Evolutionary conservation across 805 yeast species (phyloP).

Genomic region (Barnettozyma sucrosica): DNA sequence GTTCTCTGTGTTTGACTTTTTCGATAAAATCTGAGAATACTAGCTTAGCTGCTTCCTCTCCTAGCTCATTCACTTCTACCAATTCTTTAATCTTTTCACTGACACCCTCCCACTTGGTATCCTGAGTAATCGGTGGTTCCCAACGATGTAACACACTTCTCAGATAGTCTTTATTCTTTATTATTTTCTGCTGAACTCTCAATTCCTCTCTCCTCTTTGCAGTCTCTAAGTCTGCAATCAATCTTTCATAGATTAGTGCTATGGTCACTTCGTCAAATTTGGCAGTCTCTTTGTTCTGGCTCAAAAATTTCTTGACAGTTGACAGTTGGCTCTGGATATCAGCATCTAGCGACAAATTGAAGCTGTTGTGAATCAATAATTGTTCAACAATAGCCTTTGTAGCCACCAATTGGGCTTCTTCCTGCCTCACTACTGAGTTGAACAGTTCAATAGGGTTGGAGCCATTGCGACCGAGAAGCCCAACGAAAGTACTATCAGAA

Average conservation of each 20-base stretch:
- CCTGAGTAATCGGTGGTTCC: conserved; percentile 21
- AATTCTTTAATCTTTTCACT: conserved; percentile 25
- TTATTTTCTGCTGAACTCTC: conserved; percentile 9
- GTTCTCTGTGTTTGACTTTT: conserved; percentile 23
- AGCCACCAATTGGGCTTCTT: conserved; percentile 47
- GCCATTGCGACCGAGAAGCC: conserved; percentile 68
- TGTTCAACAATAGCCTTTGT: conserved; percentile 56
- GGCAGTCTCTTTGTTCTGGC: conserved; percentile 21
- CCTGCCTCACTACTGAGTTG: conserved; percentile 66
- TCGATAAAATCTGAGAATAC: conserved; percentile 32
- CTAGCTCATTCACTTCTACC: conserved; percentile 32
- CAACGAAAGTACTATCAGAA: conserved; percentile 51
- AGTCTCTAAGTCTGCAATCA: conserved; percentile 24
- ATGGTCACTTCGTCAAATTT: conserved; percentile 26
- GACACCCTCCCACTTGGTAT: conserved; percentile 34
- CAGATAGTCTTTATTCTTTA: conserved; percentile 18
- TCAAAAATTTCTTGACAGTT: conserved; percentile 15
- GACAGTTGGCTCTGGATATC: conserved; percentile 12
- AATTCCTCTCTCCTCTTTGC: conserved; percentile 20
- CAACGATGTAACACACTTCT: conserved; percentile 22
- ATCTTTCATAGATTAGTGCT: conserved; percentile 24
- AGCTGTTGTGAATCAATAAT: conserved; percentile 34
- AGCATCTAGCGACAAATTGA: conserved; percentile 20
- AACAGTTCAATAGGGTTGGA: conserved; percentile 73
- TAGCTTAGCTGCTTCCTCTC: conserved; percentile 27